A percentile compares a stretch with the other conserved stretches of the same genome.
Evolutionary conservation across 139 green algal genomes (phyloP).

Genomic region (Desmodesmus armatus): DNA sequence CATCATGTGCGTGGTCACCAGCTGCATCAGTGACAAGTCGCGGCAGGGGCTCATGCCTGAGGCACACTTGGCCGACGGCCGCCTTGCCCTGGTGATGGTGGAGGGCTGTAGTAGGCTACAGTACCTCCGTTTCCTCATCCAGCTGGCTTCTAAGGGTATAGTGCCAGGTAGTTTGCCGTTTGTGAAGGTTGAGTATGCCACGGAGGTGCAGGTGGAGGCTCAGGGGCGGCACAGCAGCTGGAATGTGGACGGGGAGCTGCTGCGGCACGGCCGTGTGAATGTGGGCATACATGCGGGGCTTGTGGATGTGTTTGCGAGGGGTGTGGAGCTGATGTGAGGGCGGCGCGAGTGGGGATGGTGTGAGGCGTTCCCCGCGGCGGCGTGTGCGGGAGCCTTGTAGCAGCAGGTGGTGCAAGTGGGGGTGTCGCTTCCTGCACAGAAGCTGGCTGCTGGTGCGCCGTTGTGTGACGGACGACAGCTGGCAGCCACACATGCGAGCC

Average conservation of each 20-base stretch:
- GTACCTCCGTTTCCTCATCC: constrained; percentile 83
- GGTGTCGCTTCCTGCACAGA: no score
- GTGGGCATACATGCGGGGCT: constrained; percentile 60
- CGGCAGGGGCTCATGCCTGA: constrained; percentile 72
- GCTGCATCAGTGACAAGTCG: constrained; percentile 81
- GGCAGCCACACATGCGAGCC: no score
- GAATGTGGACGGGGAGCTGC: constrained; percentile 89
- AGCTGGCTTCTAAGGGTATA: constrained; percentile 65
- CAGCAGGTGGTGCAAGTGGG: neutral
- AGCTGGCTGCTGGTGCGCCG: no score
- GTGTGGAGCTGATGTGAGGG: constrained; percentile 60
- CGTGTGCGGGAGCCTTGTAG: no score
- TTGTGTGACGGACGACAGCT: no score
- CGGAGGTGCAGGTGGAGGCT: constrained; percentile 45
- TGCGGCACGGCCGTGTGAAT: constrained; percentile 58
- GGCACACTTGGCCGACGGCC: constrained; percentile 82
- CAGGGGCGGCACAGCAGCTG: constrained; percentile 55
- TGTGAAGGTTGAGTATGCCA: constrained; percentile 68
- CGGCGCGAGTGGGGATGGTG: neutral
- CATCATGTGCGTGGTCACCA: constrained; percentile 83
- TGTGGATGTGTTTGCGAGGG: constrained; percentile 81
- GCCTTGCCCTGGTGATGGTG: constrained; percentile 85
- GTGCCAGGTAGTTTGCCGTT: constrained; percentile 58
- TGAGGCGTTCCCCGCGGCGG: no score
- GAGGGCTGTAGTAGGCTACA: constrained; percentile 60